Evolutionary conservation across 208 protist species (phyloP), one percentile per base, ranked within the genome.

Genomic region (Porcisia hertigi): DNA sequence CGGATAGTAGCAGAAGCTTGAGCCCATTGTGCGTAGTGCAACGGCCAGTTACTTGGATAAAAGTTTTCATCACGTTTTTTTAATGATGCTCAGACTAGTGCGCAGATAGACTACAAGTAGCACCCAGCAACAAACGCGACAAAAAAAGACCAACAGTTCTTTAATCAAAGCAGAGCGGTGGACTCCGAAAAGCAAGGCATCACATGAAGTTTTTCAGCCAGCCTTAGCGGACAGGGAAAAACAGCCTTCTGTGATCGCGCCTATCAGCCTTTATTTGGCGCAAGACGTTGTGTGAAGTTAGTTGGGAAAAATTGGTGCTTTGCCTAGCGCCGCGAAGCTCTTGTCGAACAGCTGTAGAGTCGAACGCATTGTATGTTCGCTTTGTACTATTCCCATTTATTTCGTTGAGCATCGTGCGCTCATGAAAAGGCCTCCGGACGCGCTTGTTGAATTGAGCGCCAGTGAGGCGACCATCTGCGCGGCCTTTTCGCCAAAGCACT

Each of bases 381-480:
- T 59, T 39, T 23, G 45, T 43, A 4, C 4, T 59, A 16, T 34
- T 57, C n/a, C 39, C 54, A 7, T 20, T 60, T 23, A 80, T 16
- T 25, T 80, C 83, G 34, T 71, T 69, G 5, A 64, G 30, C 43
- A 88, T 58, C 8, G 75, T 59, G 5, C 84, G 70, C 65, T 88
- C 81, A 16, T 77, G 80, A 72, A 85, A 90, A 11, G 86, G 84
- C 5, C 60, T 72, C 8, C 86, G 74, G 8, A 90, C 81, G 36
- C 73, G 77, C 11, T 64, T 59, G 41, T 88, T 71, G 65, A 90
- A 90, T 14, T 85, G 57, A 1, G 70, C 54, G 2, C 73, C 74
- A 63, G 73, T 78, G 16, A 80, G 36, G 18, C 84, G 76, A 5
- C 86, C 86, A 34, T 88, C 79, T 30, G 73, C n/a, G 47, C 81